Evolutionary conservation across 495 filamentous ascomycete genomes (phyloP).

Genomic region (Trypethelium eluteriae): DNA sequence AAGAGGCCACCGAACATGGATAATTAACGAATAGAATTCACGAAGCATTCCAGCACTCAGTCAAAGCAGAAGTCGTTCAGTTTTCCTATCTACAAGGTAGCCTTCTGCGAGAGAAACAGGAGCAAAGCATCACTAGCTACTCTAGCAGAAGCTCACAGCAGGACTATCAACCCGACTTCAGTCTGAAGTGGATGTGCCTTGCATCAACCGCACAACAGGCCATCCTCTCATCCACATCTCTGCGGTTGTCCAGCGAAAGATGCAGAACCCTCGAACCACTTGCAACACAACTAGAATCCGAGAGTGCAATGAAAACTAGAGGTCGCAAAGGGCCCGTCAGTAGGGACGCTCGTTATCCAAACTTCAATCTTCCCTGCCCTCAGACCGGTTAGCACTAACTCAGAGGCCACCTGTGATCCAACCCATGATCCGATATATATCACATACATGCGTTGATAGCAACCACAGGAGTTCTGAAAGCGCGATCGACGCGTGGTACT

Average conservation of each 20-base stretch:
- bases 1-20: neutral
- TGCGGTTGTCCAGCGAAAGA: slow-evolving; percentile 1
- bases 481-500: neutral
- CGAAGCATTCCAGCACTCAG: neutral
- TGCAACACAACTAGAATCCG: neutral
- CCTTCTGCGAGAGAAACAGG: neutral
- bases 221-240: slow-evolving; percentile 8
- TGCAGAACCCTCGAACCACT: neutral
- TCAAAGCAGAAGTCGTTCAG: neutral
- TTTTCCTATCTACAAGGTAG: slow-evolving; percentile 9
- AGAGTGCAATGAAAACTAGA: neutral
- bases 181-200: slow-evolving; percentile 8
- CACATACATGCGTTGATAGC: neutral
- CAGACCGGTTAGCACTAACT: neutral
- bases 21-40: neutral
- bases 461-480: neutral
- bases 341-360: slow-evolving; percentile 2
- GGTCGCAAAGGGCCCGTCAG: neutral
- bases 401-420: no score
- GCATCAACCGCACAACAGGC: slow-evolving; percentile 9
- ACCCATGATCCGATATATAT: no score
- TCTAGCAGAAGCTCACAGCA: slow-evolving; percentile 4
- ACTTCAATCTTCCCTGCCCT: neutral
- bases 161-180: slow-evolving; percentile 2
- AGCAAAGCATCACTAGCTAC: slow-evolving; percentile 7